These are phyloP conservation scores for Codiaeum variegatum DNA, from an alignment of 441 rosid genomes.

Conservation along the genomic window DNA sequence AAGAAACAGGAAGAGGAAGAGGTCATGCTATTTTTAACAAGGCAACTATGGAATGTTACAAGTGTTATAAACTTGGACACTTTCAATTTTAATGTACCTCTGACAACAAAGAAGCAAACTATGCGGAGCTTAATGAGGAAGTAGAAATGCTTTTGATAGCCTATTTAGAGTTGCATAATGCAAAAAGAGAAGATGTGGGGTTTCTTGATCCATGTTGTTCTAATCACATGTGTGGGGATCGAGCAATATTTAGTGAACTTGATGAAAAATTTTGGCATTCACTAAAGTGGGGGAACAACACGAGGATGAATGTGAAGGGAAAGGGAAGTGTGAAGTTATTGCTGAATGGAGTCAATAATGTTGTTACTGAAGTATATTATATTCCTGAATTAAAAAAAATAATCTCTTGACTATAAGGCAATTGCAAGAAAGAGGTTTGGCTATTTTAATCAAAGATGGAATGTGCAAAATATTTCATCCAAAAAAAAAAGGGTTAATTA, in stretches of 20 bases:
- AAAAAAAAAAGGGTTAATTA: background rate
- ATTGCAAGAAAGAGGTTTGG: background rate
- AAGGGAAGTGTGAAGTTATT: background rate
- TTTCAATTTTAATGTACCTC: background rate
- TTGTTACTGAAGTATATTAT: background rate
- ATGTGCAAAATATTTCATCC: background rate
- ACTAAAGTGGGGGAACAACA: background rate
- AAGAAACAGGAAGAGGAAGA: background rate
- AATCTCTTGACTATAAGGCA: background rate
- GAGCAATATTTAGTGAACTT: background rate
- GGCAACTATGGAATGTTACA: background rate
- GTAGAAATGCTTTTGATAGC: background rate
- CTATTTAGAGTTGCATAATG: background rate
- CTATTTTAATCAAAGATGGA: background rate
- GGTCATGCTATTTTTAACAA: background rate
- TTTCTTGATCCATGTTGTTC: too few relatives aligned
- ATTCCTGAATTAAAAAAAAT: background rate
- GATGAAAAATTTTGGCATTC: background rate
- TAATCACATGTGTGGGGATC: background rate
- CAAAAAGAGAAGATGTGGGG: background rate
- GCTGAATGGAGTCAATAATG: background rate
- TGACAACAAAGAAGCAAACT: background rate
- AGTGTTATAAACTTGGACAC: background rate
- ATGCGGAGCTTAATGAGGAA: background rate
- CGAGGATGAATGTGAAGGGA: background rate